A percentile compares a stretch with the other conserved stretches of the same genome.
These are phyloP conservation scores for Beauveria bassiana DNA, from an alignment of 2,329 filamentous ascomycete genomes.

Conservation along the genomic window DNA sequence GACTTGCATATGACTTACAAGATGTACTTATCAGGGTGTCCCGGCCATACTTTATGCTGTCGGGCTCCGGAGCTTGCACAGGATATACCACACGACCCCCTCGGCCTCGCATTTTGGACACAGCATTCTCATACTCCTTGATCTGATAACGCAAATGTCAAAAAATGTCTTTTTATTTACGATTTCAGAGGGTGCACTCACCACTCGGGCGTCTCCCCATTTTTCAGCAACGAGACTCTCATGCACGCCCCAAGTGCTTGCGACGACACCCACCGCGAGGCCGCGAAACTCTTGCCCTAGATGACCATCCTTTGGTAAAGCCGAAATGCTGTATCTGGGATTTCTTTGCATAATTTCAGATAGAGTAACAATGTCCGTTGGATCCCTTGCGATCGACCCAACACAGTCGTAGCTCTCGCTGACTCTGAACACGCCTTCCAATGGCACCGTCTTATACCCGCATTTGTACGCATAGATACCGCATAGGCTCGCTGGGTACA, in stretches of 20 bases:
- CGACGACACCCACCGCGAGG: neutral
- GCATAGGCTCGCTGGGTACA: constrained; percentile 8
- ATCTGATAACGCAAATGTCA: neutral
- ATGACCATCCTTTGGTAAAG: neutral
- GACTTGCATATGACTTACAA: neutral
- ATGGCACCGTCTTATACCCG: neutral
- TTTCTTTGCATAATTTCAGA: neutral
- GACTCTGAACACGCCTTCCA: constrained; percentile 9
- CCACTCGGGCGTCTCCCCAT: neutral
- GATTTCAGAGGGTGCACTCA: neutral
- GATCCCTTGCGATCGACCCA: constrained; percentile 5
- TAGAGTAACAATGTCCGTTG: neutral
- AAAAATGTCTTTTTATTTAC: too few species aligned
- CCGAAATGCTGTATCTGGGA: neutral
- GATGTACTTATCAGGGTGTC: neutral
- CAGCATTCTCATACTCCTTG: neutral
- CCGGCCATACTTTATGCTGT: neutral
- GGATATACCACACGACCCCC: neutral
- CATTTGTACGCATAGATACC: constrained; percentile 10
- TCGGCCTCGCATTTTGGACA: neutral
- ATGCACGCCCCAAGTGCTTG: constrained; percentile 2
- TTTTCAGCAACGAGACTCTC: constrained; percentile 1
- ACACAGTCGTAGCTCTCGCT: constrained; percentile 7
- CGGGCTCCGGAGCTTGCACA: neutral
- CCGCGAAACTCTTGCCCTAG: neutral